Base-by-base conservation (phyloP, 192 early-diverging fungal genomes). In the Lunasporangiospora selenospora region DNA sequence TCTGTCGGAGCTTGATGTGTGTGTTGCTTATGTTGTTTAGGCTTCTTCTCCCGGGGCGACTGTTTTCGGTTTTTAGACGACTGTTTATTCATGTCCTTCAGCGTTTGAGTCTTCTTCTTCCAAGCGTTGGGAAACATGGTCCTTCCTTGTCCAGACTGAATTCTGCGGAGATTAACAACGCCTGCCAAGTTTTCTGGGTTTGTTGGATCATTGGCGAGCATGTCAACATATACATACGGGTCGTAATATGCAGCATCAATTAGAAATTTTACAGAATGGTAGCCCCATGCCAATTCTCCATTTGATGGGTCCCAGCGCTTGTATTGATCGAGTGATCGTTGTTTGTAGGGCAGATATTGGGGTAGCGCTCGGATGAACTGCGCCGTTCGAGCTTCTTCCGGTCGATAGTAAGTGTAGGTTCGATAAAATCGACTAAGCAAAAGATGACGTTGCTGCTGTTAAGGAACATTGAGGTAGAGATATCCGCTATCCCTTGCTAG, bases 221-320 rank as follows among this genome's bases (percentile, higher is more conserved):
- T 71, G 23, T 71, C 67, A 42, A 62, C 26, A 24, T 62, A 71
- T n/a, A 71, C 46, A 18, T 61, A 48, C 1, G 59, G 53, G 32
- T 62, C 53, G 13, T 39, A 10, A 19, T 71, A 71, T 2, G 59
- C 43, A 13, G 67, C 67, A 34, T 71, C 67, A 16, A 71, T 62
- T 33, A 71, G 41, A 1, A 39, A 3, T 23, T 62, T 47, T n/a
- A 71, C 67, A 33, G 67, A 71, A 24, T 71, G 67, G 30, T 71
- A 71, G 10, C 67, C 67, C 67, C 67, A 62, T 16, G 67, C 67
- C 12, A 71, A 27, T n/a, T 71, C 67, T 7, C 67, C 67, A 3
- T 33, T 13, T 4, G 8, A 15, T 2, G 67, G 67, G 0, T 57
- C 53, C 53, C 51, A 71, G 2, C 58, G 43, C 46, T 71, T 71